Evolutionary conservation across 306 rosid species (phyloP), one percentile per base, ranked within the genome.

Genomic region (Canavalia gladiata): DNA sequence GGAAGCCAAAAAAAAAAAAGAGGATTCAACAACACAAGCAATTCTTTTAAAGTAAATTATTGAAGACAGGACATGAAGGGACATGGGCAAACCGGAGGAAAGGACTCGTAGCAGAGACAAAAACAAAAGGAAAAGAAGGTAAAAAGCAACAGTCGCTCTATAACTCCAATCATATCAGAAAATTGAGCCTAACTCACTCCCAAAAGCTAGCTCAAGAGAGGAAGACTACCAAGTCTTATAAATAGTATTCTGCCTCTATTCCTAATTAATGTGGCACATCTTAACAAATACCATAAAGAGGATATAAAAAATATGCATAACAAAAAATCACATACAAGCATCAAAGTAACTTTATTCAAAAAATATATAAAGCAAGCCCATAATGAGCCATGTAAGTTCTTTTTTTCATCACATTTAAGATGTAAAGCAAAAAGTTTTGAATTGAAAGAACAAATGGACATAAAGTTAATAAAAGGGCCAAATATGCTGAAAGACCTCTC

Each of bases 41-140:
- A 34, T 54, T 30, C 4, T 12, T 49, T 49, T 25, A 45, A 41
- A 31, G 58, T 9, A 70, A 76, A 69, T 33, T 55, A 54, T 5
- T 70, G 31, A 75, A 49, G 69, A 41, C 35, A 65, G 12, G 11
- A 55, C 37, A 42, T 3, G 0, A 28, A 33, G 31, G 5, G 56
- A 68, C 29, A 37, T 33, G 31, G 29, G 51, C 29, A 59, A 39
- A 30, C 77, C 41, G 6, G 52, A 70, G 59, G 60, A 58, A 28
- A 66, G 56, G 10, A 47, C 57, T 7, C 49, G 58, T 57, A 76
- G 77, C 65, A 13, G 59, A 82, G 56, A 41, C 68, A 58, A 49
- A 49, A 71, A 3, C 0, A 7, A n/a, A 39, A 1, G 25, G 25
- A 13, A 25, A 75, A 3, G 10, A 35, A 78, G 3, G 85, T 1